These are phyloP conservation scores for Pythium scleroteichum DNA, from an alignment of 352 stramenopile genomes.

Conservation along the genomic window DNA sequence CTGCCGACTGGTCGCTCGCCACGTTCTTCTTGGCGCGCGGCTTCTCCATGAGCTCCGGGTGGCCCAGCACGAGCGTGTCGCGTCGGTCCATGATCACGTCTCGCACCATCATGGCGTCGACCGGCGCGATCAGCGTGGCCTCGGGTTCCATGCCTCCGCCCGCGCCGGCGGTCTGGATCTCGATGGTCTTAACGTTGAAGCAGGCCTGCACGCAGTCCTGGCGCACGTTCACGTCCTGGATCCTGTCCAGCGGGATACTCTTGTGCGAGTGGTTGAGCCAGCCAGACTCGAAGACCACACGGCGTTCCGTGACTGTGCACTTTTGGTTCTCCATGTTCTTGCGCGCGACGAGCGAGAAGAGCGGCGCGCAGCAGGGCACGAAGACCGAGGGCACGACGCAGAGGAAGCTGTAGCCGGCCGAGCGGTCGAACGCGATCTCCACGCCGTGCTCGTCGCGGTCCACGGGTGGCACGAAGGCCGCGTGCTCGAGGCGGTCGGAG, in stretches of 20 bases:
- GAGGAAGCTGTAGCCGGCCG: conserved; percentile 18
- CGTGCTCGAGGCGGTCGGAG: neutral
- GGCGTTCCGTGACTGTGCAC: conserved; percentile 40
- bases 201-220: conserved; percentile 40
- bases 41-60: conserved; percentile 13
- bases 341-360: conserved; percentile 25
- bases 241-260: conserved; percentile 44
- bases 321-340: conserved; percentile 40
- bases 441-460: conserved; percentile 15
- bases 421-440: conserved; percentile 22
- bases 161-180: conserved; percentile 43
- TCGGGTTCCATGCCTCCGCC: conserved; percentile 26
- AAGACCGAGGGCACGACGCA: conserved; percentile 21
- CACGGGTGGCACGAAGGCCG: neutral
- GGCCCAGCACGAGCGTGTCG: conserved; percentile 38
- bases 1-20: neutral
- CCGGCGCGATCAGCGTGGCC: conserved; percentile 33
- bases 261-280: conserved; percentile 46
- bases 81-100: conserved; percentile 46
- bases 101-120: conserved; percentile 37
- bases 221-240: conserved; percentile 50
- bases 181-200: conserved; percentile 35
- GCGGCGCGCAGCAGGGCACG: conserved; percentile 18
- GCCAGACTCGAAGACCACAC: conserved; percentile 37
- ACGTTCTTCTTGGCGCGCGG: neutral